Conservation (phyloP, 495 filamentous ascomycete species). For the Copromyces sp. region DNA sequence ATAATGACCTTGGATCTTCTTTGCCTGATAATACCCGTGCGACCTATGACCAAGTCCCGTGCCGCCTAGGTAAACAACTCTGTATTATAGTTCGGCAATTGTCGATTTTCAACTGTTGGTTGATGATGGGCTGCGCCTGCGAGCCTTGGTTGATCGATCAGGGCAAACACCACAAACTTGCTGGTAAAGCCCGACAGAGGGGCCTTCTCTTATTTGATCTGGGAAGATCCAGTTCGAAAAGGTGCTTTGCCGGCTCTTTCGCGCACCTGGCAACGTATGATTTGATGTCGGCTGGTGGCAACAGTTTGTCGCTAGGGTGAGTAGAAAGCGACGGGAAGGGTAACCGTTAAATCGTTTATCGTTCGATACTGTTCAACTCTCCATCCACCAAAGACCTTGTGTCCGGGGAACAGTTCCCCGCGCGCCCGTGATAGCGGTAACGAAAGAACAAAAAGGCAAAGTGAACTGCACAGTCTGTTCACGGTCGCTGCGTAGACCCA, state of each 20-base stretch:
- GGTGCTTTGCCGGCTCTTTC: background rate
- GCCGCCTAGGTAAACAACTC: slow-evolving; percentile 1
- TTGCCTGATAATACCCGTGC: background rate
- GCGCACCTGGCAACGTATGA: background rate
- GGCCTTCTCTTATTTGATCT: background rate
- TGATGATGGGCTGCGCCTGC: background rate
- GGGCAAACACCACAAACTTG: background rate
- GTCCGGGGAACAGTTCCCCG: background rate
- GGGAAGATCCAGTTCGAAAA: background rate
- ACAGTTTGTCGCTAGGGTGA: background rate
- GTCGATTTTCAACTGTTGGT: background rate
- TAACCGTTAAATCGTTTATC: background rate
- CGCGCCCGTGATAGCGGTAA: background rate
- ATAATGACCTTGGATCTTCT: slow-evolving; percentile 2
- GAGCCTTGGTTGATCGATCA: background rate
- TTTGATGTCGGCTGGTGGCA: background rate
- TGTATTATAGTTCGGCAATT: slow-evolving; percentile 3
- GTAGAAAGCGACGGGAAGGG: background rate
- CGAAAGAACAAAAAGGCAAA: background rate
- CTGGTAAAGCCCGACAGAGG: background rate
- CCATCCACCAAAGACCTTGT: background rate
- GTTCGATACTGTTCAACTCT: background rate
- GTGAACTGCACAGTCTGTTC: background rate
- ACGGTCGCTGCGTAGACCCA: background rate
- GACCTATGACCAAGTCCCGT: slow-evolving; percentile 1